These are phyloP conservation scores for Metarhizium brunneum DNA, from an alignment of 2,329 filamentous ascomycete species.

Conservation along the genomic window DNA sequence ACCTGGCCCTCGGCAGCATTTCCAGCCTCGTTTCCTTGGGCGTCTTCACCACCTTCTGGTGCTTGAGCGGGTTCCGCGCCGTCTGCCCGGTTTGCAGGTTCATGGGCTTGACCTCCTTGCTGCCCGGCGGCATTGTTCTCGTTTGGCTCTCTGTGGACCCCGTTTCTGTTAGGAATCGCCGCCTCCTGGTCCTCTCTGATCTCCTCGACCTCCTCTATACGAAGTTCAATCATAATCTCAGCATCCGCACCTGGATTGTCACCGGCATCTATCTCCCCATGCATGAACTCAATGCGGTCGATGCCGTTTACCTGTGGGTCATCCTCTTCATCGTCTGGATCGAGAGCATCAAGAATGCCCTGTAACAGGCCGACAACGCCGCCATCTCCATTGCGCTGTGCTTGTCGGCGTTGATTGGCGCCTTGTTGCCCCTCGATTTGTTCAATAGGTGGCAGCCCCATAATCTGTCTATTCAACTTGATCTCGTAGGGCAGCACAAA, in stretches of 20 bases:
- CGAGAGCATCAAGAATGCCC: slow-evolving; percentile 26
- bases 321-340: slow-evolving; percentile 19
- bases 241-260: slow-evolving; percentile 11
- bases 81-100: neutral
- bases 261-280: slow-evolving; percentile 9
- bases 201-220: slow-evolving; percentile 22
- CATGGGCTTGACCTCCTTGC: neutral
- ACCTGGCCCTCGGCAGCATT: slow-evolving; percentile 6
- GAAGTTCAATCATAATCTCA: slow-evolving; percentile 23
- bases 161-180: slow-evolving; percentile 29
- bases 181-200: slow-evolving; percentile 20
- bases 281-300: slow-evolving; percentile 8
- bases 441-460: slow-evolving; percentile 25
- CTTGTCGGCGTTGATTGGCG: slow-evolving; percentile 10
- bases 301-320: slow-evolving; percentile 7
- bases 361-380: slow-evolving; percentile 27
- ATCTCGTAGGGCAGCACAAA: slow-evolving; percentile 38
- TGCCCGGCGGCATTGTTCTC: neutral
- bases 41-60: neutral
- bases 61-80: neutral
- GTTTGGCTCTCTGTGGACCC: slow-evolving; percentile 10
- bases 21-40: slow-evolving; percentile 2
- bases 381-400: slow-evolving; percentile 16
- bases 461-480: slow-evolving; percentile 37
- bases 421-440: slow-evolving; percentile 12